phyloP scores from a whole-genome alignment of 2,329 filamentous ascomycete genomes.

The Zarea fungicola region DNA sequence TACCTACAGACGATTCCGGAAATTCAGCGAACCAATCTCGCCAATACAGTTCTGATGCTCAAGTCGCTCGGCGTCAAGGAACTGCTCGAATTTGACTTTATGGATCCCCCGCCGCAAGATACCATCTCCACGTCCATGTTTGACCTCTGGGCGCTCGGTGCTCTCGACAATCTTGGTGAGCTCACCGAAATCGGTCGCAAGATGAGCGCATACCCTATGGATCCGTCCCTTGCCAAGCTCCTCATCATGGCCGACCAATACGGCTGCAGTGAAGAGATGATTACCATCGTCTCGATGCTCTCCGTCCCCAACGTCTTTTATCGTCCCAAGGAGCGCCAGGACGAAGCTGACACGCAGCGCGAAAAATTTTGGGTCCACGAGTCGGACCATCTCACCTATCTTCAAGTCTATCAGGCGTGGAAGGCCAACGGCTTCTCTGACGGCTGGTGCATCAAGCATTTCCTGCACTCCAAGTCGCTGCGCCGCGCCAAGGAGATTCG shows the following conservation, averaged over 20 bases:
- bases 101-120: constrained; percentile 97
- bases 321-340: constrained; percentile 90
- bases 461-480: constrained; percentile 90
- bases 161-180: constrained; percentile 88
- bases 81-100: constrained; percentile 94
- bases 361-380: constrained; percentile 99
- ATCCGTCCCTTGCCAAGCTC: constrained; percentile 89
- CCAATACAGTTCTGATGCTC: constrained; percentile 88
- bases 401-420: constrained; percentile 96
- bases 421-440: constrained; percentile 85
- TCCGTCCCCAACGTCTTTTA: constrained; percentile 97
- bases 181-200: constrained; percentile 79
- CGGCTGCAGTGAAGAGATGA: constrained; percentile 93
- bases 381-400: constrained; percentile 90
- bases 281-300: constrained; percentile 97
- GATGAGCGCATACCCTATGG: constrained; percentile 99
- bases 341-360: constrained; percentile 89
- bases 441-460: constrained; percentile 88
- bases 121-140: constrained; percentile 97
- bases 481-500: constrained; percentile 89
- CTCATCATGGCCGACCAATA: constrained; percentile 89
- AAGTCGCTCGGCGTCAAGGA: constrained; percentile 95
- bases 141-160: constrained; percentile 93
- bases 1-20: constrained; percentile 97
- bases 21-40: constrained; percentile 92